Evolutionary conservation across 1,284 basidiomycete genomes (phyloP).

Genomic region (Leccinum cinnamomeum): DNA sequence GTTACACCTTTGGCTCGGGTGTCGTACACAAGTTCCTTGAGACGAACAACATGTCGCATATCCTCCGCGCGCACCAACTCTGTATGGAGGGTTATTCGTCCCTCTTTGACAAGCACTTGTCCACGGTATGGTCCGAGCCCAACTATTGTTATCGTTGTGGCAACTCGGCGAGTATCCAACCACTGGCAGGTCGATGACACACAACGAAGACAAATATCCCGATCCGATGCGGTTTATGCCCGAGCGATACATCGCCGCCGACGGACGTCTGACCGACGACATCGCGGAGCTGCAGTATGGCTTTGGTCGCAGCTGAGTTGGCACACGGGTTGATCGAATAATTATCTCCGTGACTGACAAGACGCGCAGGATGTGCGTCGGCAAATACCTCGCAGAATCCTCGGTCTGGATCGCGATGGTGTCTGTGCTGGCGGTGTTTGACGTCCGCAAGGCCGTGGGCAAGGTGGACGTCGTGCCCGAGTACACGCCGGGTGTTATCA

Average conservation of each 20-base stretch:
- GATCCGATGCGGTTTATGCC: conserved; percentile 36
- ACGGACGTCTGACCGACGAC: conserved; percentile 31
- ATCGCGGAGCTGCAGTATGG: conserved; percentile 42
- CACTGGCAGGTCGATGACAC: conserved; percentile 27
- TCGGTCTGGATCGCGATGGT: conserved; percentile 47
- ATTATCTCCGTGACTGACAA: neutral
- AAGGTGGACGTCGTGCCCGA: conserved; percentile 40
- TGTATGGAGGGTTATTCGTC: conserved; percentile 99
- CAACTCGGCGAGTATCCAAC: neutral
- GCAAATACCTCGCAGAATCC: conserved; percentile 42
- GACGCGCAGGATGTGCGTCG: conserved; percentile 43
- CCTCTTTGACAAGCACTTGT: conserved; percentile 91
- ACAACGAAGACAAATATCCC: conserved; percentile 28
- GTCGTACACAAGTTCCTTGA: conserved; percentile 98
- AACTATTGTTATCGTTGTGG: too few relatives aligned
- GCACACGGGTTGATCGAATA: neutral
- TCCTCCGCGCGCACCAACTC: conserved; percentile 96
- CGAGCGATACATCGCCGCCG: conserved; percentile 30
- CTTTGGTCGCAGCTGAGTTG: conserved; percentile 39
- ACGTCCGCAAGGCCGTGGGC: conserved; percentile 37
- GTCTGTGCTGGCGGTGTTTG: conserved; percentile 41
- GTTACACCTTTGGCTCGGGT: conserved; percentile 97
- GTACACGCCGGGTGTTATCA: conserved; percentile 54
- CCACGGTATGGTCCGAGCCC: conserved; percentile 75
- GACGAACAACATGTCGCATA: conserved; percentile 96